phyloP scores from a whole-genome alignment of 192 early-diverging fungal genomes.

The Coemansia reversa region DNA sequence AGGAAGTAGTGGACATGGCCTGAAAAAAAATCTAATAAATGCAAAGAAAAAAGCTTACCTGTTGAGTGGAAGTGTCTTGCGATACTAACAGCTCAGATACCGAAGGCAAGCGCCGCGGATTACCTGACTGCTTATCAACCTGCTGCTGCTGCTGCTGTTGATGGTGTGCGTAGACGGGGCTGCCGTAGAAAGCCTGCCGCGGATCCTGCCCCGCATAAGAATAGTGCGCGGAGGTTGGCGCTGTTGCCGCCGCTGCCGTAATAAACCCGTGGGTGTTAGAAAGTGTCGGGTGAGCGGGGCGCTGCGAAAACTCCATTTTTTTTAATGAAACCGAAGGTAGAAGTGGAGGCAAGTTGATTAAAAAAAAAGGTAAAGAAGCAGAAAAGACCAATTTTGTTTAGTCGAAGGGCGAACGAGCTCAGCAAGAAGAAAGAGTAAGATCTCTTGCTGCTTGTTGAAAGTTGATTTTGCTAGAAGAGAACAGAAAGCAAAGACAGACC shows the following conservation, averaged over 20 bases:
- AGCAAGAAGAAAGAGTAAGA: constrained; percentile 4
- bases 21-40: neutral
- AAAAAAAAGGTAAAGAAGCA: constrained; percentile 3
- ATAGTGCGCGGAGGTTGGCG: constrained; percentile 30
- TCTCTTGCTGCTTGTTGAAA: neutral
- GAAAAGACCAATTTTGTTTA: neutral
- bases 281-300: constrained; percentile 39
- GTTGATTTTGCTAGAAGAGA: neutral
- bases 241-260: constrained; percentile 13
- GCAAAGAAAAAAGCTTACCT: constrained; percentile 19
- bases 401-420: neutral
- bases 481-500: neutral
- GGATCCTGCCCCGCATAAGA: constrained; percentile 19
- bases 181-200: constrained; percentile 16
- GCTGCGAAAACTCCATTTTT: constrained; percentile 54
- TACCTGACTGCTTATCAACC: constrained; percentile 14
- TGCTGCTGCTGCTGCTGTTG: constrained; percentile 15
- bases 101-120: constrained; percentile 41
- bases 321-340: constrained; percentile 1
- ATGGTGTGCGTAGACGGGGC: constrained; percentile 15
- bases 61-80: constrained; percentile 18
- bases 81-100: constrained; percentile 45
- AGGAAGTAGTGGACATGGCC: neutral
- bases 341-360: constrained; percentile 4
- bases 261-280: constrained; percentile 29